Percentiles rank a stretch among this genome's conserved stretches.
Evolutionary conservation across 192 early-diverging fungal species (phyloP).

Genomic region (Phycomyces blakesleeanus): DNA sequence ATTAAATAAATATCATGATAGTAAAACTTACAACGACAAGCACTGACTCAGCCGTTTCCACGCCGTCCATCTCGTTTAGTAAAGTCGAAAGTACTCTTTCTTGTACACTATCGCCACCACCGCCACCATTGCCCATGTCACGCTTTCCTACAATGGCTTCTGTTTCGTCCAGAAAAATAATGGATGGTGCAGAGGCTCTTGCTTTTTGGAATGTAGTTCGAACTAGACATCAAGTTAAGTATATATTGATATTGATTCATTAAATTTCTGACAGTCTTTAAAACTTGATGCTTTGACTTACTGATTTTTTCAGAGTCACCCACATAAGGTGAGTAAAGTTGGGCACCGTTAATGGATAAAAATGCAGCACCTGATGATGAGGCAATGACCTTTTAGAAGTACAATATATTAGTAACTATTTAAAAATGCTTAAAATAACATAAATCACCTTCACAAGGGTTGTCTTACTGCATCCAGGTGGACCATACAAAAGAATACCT

Average conservation of each 20-base stretch:
- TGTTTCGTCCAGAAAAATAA: conserved; percentile 96
- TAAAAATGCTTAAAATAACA: conserved; percentile 1
- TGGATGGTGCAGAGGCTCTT: conserved; percentile 69
- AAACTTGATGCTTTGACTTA: conserved; percentile 18
- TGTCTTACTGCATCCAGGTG: conserved; percentile 98
- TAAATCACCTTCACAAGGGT: conserved; percentile 71
- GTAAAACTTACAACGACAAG: conserved; percentile 69
- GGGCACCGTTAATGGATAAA: conserved; percentile 74
- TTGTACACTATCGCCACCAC: conserved; percentile 69
- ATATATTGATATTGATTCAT: too few species aligned
- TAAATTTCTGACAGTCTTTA: not conserved
- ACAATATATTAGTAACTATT: not conserved
- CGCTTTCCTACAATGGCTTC: conserved; percentile 95
- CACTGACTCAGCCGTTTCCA: conserved; percentile 66
- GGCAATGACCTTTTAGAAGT: conserved; percentile 73
- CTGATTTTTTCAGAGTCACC: conserved; percentile 81
- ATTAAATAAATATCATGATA: not conserved
- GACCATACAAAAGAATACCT: conserved; percentile 94
- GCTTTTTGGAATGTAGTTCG: conserved; percentile 79
- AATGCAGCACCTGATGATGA: conserved; percentile 74
- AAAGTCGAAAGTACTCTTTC: conserved; percentile 75
- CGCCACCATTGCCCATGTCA: conserved; percentile 47
- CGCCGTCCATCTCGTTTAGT: conserved; percentile 90
- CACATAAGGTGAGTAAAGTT: conserved; percentile 74
- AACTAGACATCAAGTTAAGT: conserved; percentile 43